Evolutionary conservation across 1,284 basidiomycete species (phyloP).

Genomic region (Somion occarium): DNA sequence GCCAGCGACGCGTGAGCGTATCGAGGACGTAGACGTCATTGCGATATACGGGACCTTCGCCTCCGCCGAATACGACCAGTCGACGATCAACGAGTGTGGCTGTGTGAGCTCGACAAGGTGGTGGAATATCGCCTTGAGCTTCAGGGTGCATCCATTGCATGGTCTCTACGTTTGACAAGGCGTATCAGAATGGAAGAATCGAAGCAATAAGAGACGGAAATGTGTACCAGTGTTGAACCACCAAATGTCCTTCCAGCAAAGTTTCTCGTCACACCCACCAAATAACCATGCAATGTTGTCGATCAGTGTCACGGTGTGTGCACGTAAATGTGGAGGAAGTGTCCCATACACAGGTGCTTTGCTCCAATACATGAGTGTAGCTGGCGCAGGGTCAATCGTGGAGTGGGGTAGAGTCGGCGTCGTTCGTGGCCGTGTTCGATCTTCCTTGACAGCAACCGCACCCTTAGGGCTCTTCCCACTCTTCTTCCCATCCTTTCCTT

Average conservation of each 20-base stretch:
- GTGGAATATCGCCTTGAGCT: conserved; percentile 69
- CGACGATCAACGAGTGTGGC: conserved; percentile 81
- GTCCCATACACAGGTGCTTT: conserved; percentile 76
- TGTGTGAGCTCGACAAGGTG: conserved; percentile 84
- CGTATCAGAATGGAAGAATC: not conserved
- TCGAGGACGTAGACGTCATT: conserved; percentile 81
- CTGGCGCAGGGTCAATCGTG: conserved; percentile 47
- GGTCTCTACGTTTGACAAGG: conserved; percentile 57
- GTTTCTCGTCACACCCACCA: conserved; percentile 83
- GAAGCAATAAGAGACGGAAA: conserved; percentile 1
- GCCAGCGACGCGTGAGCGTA: conserved; percentile 69
- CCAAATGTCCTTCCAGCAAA: conserved; percentile 74
- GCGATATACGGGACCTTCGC: conserved; percentile 74
- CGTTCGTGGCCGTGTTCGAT: conserved; percentile 14
- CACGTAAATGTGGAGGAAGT: conserved; percentile 74
- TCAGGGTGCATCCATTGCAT: conserved; percentile 86
- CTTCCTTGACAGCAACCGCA: conserved; percentile 8
- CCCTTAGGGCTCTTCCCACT: conserved; percentile 12
- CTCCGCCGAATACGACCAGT: conserved; percentile 84
- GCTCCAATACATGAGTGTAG: conserved; percentile 83
- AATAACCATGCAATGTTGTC: conserved; percentile 84
- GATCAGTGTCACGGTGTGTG: conserved; percentile 81
- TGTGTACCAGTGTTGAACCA: conserved; percentile 79
- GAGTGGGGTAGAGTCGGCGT: conserved; percentile 50
- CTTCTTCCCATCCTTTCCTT: conserved; percentile 11